Percentiles rank a stretch among this genome's conserved stretches.
Evolutionary conservation across 1,139 yeast genomes (phyloP).

Genomic region (Trichomonascaceae sp.): DNA sequence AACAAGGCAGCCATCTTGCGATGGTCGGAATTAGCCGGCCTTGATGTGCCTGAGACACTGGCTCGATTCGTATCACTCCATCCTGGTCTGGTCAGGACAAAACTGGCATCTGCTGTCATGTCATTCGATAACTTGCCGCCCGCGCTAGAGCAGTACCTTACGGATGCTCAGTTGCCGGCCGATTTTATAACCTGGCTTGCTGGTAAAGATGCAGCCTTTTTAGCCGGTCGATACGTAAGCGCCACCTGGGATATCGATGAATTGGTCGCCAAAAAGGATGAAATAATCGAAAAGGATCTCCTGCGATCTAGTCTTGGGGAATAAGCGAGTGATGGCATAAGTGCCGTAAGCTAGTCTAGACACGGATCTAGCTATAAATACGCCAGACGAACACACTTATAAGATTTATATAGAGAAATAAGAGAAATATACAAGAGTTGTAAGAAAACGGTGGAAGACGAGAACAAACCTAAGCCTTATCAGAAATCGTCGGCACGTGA

Average conservation of each 20-base stretch:
- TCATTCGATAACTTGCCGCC: neutral
- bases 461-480: neutral
- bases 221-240: neutral
- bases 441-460: no score
- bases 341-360: neutral
- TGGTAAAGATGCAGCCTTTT: constrained; percentile 1
- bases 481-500: neutral
- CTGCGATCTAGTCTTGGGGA: neutral
- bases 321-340: neutral
- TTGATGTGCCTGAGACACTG: neutral
- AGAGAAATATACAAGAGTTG: neutral
- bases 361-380: neutral
- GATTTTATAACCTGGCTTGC: constrained; percentile 5
- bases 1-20: neutral
- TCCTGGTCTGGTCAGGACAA: constrained; percentile 3
- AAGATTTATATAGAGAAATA: neutral
- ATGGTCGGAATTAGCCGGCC: neutral
- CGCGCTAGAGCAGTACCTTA: neutral
- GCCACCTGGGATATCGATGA: constrained; percentile 6
- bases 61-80: constrained; percentile 1
- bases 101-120: neutral
- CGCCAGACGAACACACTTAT: neutral
- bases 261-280: neutral
- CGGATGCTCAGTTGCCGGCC: neutral
- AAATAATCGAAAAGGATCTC: neutral